These are phyloP conservation scores for Cutaneotrichosporon arboriforme DNA, from an alignment of 1,284 basidiomycete genomes.

Conservation along the genomic window DNA sequence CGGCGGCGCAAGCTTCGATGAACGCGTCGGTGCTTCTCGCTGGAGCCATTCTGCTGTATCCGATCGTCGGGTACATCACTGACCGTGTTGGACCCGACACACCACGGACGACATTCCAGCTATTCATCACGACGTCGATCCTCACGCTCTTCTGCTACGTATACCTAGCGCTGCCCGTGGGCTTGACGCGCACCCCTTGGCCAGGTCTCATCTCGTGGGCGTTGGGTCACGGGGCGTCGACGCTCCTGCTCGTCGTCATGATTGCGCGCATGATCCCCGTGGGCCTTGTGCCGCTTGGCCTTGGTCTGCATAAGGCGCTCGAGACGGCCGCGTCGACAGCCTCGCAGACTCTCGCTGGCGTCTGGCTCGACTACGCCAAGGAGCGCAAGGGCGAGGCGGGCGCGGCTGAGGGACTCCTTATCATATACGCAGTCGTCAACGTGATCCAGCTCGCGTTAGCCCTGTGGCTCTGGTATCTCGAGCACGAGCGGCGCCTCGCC, in stretches of 20 bases:
- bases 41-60: constrained; percentile 70
- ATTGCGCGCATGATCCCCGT: constrained; percentile 65
- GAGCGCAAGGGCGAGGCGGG: not conserved
- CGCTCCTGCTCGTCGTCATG: constrained; percentile 66
- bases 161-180: constrained; percentile 62
- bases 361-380: constrained; percentile 55
- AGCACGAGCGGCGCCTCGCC: constrained; percentile 22
- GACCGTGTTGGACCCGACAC: constrained; percentile 37
- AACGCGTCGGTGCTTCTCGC: constrained; percentile 66
- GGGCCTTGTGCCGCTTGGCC: constrained; percentile 68
- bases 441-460: constrained; percentile 57
- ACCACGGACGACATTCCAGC: constrained; percentile 52
- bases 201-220: constrained; percentile 63
- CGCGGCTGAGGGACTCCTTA: constrained; percentile 53
- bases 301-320: constrained; percentile 71
- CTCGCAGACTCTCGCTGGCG: constrained; percentile 63
- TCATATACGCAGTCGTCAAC: constrained; percentile 59
- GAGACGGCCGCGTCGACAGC: constrained; percentile 67
- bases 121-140: constrained; percentile 59
- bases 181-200: constrained; percentile 55
- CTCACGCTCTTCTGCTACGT: constrained; percentile 60
- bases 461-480: constrained; percentile 50
- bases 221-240: constrained; percentile 63
- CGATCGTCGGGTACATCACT: constrained; percentile 58
- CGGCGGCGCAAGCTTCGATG: constrained; percentile 58